Conservation (phyloP, 768 basidiomycete species). For the Lactarius evosmus region DNA sequence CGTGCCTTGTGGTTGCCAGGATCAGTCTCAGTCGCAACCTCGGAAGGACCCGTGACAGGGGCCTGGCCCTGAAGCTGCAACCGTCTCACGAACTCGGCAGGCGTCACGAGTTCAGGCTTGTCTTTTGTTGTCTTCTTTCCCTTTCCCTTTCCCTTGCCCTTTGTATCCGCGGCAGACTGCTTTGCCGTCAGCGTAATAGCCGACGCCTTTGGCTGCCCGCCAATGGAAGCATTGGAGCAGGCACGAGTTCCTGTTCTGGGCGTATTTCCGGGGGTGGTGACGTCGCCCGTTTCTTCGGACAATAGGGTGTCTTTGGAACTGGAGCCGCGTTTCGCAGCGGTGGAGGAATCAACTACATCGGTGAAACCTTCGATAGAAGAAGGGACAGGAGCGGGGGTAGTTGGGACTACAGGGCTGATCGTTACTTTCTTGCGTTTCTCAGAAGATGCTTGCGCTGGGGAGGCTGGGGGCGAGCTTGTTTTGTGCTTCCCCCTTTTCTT, state of each 20-base stretch:
- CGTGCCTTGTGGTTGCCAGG: not conserved
- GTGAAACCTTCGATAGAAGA: constrained; percentile 22
- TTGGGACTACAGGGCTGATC: not conserved
- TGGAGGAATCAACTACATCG: not conserved
- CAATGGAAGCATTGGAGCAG: not conserved
- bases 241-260: not conserved
- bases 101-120: constrained; percentile 22
- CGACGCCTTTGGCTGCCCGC: not conserved
- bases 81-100: constrained; percentile 21
- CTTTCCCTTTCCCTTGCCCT: constrained; percentile 1
- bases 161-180: not conserved
- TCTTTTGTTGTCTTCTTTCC: constrained; percentile 12
- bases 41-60: not conserved
- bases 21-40: not conserved
- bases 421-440: not conserved
- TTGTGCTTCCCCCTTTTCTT: constrained; percentile 1
- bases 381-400: constrained; percentile 6
- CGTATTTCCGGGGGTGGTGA: constrained; percentile 16
- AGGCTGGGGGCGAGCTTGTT: not conserved
- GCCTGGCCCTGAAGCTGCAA: constrained; percentile 12
- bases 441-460: not conserved
- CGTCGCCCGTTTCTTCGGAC: constrained; percentile 14
- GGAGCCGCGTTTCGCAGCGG: not conserved
- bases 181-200: not conserved
- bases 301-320: not conserved